Evolutionary conservation across 2,329 filamentous ascomycete species (phyloP), one percentile per base, ranked within the genome.

Genomic region (Aspergillus sp.): DNA sequence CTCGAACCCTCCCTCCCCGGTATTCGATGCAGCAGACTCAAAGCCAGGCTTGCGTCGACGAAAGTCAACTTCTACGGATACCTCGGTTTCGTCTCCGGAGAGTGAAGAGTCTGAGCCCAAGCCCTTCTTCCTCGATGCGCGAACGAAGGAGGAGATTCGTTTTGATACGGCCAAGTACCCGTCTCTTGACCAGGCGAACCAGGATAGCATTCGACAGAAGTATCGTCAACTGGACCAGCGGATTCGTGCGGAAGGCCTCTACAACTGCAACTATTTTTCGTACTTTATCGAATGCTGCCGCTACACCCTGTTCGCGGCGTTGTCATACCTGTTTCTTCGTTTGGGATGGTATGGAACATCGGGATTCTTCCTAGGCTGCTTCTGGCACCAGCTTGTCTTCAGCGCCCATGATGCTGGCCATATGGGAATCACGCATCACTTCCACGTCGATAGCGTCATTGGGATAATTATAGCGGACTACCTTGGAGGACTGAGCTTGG

Each of bases 361-460:
- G 44, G 90, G 81, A 1, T 64, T 87, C 39, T 89, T 84, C 54
- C 74, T 97, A 3, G 93, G 91, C 13, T 75, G 80, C 49, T 78
- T 95, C 60, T 97, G 93, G 91, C 93, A 97, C 61, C 93, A 97
- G 64, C 77, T 97, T 27, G 86, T 91, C 40, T 98, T 98, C 62
- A 85, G 85, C 1, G 93, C 88, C 48, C 93, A 98, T 66, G 93
- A 98, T 73, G 88, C 91, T 40, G 90, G 89, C 6, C 93, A 98
- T 67, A 95, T 96, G 86, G 93, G 88, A 53, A 95, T 98, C 57
- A 98, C 93, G 2, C 91, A 97, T 67, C 77, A 85, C 62, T 97
- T 91, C 64, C 83, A 86, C 39, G 69, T 82, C 32, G 93, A 98
- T 65, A 86, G 85, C 2, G 75, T 86, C 39, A 88, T 98, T 49